Percentiles rank a stretch among this genome's conserved stretches.
Evolutionary conservation across 2,329 filamentous ascomycete species (phyloP).

Genomic region (Ceratocystiopsis sp.): DNA sequence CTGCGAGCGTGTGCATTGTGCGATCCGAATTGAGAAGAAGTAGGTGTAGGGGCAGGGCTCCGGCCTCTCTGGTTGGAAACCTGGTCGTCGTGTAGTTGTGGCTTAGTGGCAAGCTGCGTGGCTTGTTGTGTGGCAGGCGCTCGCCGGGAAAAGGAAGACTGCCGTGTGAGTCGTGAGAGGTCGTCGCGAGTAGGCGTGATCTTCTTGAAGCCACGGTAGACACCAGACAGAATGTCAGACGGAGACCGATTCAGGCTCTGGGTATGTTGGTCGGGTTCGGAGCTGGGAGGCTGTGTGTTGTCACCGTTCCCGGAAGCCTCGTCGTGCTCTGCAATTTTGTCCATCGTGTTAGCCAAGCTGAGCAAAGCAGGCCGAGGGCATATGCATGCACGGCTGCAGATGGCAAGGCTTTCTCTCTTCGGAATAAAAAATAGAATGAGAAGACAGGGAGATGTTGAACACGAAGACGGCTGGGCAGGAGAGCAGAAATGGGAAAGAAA

Average conservation of each 20-base stretch:
- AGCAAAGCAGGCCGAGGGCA: neutral
- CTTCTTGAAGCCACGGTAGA: slow-evolving; percentile 34
- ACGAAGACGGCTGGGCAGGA: too few species aligned
- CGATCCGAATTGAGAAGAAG: slow-evolving; percentile 9
- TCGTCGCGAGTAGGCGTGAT: slow-evolving; percentile 27
- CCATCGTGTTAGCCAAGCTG: slow-evolving; percentile 18
- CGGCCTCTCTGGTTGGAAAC: neutral
- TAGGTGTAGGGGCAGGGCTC: slow-evolving; percentile 11
- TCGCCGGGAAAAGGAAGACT: slow-evolving; percentile 21
- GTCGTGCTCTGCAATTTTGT: slow-evolving; percentile 15
- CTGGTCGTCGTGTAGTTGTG: slow-evolving; percentile 11
- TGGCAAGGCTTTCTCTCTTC: neutral
- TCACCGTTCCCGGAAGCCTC: slow-evolving; percentile 12
- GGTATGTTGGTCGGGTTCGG: too few species aligned
- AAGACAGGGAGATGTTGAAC: neutral
- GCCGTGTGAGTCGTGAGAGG: slow-evolving; percentile 24
- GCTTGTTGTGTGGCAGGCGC: slow-evolving; percentile 3
- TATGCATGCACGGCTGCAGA: neutral
- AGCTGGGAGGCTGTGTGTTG: too few species aligned
- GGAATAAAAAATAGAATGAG: slow-evolving; percentile 2
- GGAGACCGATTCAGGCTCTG: slow-evolving; percentile 17
- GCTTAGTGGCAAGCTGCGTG: slow-evolving; percentile 18
- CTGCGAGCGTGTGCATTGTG: slow-evolving; percentile 32
- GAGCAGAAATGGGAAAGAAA: neutral
- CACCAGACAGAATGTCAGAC: slow-evolving; percentile 31